Evolutionary conservation across 805 yeast species (phyloP).

Genomic region (Kuraishia ogatae): DNA sequence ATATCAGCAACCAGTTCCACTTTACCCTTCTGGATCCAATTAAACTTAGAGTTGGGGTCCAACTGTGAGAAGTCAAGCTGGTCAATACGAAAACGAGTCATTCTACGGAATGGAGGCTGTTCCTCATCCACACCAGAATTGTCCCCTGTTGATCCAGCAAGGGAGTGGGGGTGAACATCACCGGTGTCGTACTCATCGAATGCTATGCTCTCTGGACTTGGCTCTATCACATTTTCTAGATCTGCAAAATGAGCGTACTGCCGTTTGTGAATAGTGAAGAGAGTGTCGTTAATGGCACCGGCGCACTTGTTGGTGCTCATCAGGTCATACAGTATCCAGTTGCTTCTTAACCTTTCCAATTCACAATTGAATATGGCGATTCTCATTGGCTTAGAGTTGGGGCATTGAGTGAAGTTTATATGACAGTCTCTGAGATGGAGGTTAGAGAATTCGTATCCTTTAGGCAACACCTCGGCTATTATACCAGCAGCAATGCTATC

Average conservation of each 20-base stretch:
- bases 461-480: conserved; percentile 15
- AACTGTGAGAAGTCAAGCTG: conserved; percentile 24
- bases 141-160: not conserved
- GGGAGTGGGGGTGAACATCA: not conserved
- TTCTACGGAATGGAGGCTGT: conserved; percentile 31
- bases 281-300: conserved; percentile 67
- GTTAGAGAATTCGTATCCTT: conserved; percentile 27
- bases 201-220: conserved; percentile 2
- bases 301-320: conserved; percentile 63
- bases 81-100: conserved; percentile 35
- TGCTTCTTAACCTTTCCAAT: conserved; percentile 48
- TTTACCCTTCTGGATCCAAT: conserved; percentile 67
- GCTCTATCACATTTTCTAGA: conserved; percentile 11
- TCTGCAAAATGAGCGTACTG: conserved; percentile 43
- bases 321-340: conserved; percentile 54
- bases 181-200: not conserved
- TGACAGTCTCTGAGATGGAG: conserved; percentile 45
- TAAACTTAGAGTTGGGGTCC: conserved; percentile 35
- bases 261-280: conserved; percentile 70
- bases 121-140: no score
- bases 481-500: not conserved
- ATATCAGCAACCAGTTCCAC: conserved; percentile 66
- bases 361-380: conserved; percentile 60
- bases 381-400: conserved; percentile 26
- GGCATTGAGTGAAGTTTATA: conserved; percentile 16